Evolutionary conservation across 169 alveolate species (phyloP), one percentile per base, ranked within the genome.

Genomic region (Theileria parva): DNA sequence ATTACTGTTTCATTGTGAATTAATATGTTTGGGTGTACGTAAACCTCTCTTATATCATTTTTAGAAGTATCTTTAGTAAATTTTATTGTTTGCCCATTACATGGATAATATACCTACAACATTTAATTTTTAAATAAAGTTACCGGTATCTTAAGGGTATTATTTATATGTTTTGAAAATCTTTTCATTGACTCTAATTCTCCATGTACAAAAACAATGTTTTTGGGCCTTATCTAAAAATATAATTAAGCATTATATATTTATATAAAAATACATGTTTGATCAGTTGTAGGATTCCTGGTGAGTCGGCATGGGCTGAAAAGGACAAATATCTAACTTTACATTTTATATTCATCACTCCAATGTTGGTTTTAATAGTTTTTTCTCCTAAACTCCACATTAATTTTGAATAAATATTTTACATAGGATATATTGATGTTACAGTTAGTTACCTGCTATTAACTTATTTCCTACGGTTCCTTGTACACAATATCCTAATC

Each of bases 281-380:
- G 28, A 94, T 90, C 57, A 95, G 92, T 55, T 94, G 91, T 84
- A 93, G 93, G 25, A 98, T 97, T 32, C 99, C 99, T 81, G 96
- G 95, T 3, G 98, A 94, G 86, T 98, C 99, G 15, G 99, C 99
- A 92, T 97, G 99, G 15, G 99, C 99, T 73, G 99, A 95, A 81
- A 98, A 98, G 27, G 99, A 95, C 92, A 97, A 94, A 88, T 97
- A 95, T 74, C 95, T 92, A 23, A 98, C 97, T 81, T 91, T 91
- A 84, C 99, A 96, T 57, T 92, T 92, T 21, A 98, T 97, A 51
- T 96, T 95, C 48, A 95, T 80, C 50, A 53, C 30, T 17, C 94
- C 86, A 28, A 32, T 75, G 67, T 30, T 71, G 25, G 78, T 81
- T 50, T 86, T 64, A 50, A 86, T 80, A n/a, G 50, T 59, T 73